phyloP scores from a whole-genome alignment of 78 protist genomes.

The Bigelowiella natans region DNA sequence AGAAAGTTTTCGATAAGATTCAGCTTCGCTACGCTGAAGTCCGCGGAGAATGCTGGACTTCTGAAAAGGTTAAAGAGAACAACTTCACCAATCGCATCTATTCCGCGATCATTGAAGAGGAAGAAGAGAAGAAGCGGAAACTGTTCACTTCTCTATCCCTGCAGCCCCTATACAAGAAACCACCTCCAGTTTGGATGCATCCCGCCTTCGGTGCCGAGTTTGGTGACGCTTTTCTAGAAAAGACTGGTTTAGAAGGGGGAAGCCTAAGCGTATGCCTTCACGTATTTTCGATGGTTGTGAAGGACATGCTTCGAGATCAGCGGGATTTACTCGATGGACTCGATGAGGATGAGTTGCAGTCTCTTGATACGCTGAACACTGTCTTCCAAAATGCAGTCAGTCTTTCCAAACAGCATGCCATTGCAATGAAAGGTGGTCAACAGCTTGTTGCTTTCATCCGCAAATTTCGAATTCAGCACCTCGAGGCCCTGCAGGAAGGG shows the following conservation, averaged over 20 bases:
- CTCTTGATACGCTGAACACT: background rate
- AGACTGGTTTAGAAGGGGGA: background rate
- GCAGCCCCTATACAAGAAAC: constrained; percentile 4
- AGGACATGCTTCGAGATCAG: background rate
- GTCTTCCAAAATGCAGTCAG: background rate
- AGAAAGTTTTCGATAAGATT: background rate
- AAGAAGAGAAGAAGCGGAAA: background rate
- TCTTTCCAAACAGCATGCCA: background rate
- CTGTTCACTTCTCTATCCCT: background rate
- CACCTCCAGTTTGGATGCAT: constrained; percentile 27
- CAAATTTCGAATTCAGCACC: background rate
- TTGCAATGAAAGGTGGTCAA: background rate
- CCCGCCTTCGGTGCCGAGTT: constrained; percentile 21
- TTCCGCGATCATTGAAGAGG: background rate
- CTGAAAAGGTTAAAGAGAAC: background rate
- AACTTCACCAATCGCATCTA: background rate
- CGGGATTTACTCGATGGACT: background rate
- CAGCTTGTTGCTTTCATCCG: background rate
- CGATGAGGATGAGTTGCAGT: background rate
- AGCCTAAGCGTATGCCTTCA: background rate
- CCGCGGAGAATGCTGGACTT: background rate
- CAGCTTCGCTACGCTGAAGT: background rate
- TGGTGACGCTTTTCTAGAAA: constrained; percentile 21
- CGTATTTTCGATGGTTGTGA: background rate
- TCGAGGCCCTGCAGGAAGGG: background rate